phyloP scores from a whole-genome alignment of 352 stramenopile genomes.

The Phytophthora crassamura region DNA sequence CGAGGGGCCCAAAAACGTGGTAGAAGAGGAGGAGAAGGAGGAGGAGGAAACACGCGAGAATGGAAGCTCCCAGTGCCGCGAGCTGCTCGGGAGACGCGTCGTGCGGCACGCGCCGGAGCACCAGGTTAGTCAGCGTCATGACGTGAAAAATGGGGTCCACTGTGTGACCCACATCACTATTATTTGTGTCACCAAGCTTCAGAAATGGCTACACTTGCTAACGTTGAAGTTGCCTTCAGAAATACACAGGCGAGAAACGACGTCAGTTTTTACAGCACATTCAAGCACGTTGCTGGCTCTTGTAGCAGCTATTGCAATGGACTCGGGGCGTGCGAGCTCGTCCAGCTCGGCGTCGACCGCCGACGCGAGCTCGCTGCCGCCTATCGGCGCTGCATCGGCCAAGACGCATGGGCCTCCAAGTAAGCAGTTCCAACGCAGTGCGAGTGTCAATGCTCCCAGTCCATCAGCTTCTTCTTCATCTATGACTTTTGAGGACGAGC shows the following conservation, averaged over 20 bases:
- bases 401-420: slow-evolving; percentile 15
- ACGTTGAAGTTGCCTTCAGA: slow-evolving; percentile 5
- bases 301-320: not conserved
- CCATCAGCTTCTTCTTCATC: too few species aligned
- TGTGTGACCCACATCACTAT: not conserved
- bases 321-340: slow-evolving; percentile 5
- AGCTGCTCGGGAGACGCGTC: slow-evolving; percentile 47
- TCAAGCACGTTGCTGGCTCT: not conserved
- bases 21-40: slow-evolving; percentile 18
- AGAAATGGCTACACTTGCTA: slow-evolving; percentile 1
- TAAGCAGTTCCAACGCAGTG: slow-evolving; percentile 11
- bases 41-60: slow-evolving; percentile 23
- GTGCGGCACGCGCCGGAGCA: slow-evolving; percentile 51
- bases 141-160: too few species aligned
- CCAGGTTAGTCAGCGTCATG: slow-evolving; percentile 34
- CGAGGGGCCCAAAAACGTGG: slow-evolving; percentile 34
- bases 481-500: slow-evolving; percentile 7
- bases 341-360: not conserved
- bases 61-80: slow-evolving; percentile 2
- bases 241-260: slow-evolving; percentile 7
- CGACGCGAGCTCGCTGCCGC: slow-evolving; percentile 26
- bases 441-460: too few species aligned
- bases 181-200: not conserved
- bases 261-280: not conserved
- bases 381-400: slow-evolving; percentile 20